Base-by-base conservation (phyloP, 768 basidiomycete genomes). In the Trametes sanguinea region DNA sequence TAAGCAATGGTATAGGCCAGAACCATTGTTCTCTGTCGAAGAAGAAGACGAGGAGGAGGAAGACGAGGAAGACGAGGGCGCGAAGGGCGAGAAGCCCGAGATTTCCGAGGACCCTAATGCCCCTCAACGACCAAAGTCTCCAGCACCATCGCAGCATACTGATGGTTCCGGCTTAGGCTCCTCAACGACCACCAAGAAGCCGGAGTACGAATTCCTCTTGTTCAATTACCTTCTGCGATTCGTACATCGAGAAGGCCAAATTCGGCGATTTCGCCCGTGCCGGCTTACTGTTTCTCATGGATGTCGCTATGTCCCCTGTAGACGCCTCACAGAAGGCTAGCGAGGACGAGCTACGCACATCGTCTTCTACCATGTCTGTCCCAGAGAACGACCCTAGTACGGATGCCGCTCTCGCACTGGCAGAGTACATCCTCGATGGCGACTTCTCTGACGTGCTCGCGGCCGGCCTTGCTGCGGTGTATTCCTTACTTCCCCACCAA, bases 381-480 rank as follows among this genome's bases (percentile, higher is more conserved):
- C 51, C 68, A 17, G 68, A 69, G n/a, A 63, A 58, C 3, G 93
- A 96, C 71, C 88, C 94, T 3, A 83, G 93, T 44, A 85, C 84
- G 33, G 94, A 95, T 70, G 92, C 94, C 1, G 90, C 90, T 1
- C 79, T 95, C 45, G 90, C 92, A 7, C 78, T 98, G 42, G 93
- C 93, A 17, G 94, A 95, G 71, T 97, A 94, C 71, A 92, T 98
- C 54, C 82, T 97, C 16, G 93, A 96, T 69, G 93, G 95, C n/a
- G 96, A 98, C 74, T 96, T 97, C 73, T 93, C 94, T n/a, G 95
- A 98, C 65, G 96, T 98, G 10, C 84, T 98, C 48, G 94, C 89
- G 16, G 96, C 96, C 3, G 94, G 95, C 14, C 73, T 98, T 10
- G 89, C 94, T 3, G 96, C 96, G 0, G 90, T 96, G 1, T 98